Evolutionary conservation across 495 filamentous ascomycete species (phyloP), one percentile per base, ranked within the genome.

Genomic region (Podospora fimiseda): DNA sequence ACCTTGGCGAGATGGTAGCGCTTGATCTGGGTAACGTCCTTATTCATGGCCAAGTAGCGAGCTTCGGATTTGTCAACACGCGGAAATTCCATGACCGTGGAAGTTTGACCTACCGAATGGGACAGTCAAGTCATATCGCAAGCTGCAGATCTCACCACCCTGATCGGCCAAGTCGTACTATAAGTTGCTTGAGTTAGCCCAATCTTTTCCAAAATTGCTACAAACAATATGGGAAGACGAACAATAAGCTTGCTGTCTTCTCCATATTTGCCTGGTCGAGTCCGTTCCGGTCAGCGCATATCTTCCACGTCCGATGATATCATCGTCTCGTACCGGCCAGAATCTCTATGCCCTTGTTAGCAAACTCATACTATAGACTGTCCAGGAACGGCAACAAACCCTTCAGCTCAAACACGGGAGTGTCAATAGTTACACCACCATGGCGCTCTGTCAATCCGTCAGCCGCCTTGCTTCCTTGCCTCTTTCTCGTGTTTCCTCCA

Each of bases 171-270:
- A 81, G 65, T 95, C 86, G 72, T 95, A 94, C 56, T 59, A 22
- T 39, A 8, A 9, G 0, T 13, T 27, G 3, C 20, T 23, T 60
- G 40, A 55, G 50, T 22, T 68, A 93, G 89, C 58, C 86, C 75
- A 66, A 89, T 86, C 36, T 85, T 85, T 58, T 86, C 84, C 69
- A 89, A 86, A 61, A 89, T 85, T 49, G 80, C 77, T 43, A 90
- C 81, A 64, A 88, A 2, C 9, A 9, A 16, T 2, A 0, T 38
- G 4, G 23, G 45, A 16, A 11, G 8, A 56, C 54, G 81, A 70
- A 92, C 92, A 70, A 95, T 95, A 62, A 94, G 85, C 70, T 90
- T 92, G 60, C 80, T 85, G 73, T 94, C 90, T 75, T 94, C 89
- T 61, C 90, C 90, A 72, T 94, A 94, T 75, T 94, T 94, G 37